Conservation (phyloP, 2,329 filamentous ascomycete species). For the Paecilomyces formosus region DNA sequence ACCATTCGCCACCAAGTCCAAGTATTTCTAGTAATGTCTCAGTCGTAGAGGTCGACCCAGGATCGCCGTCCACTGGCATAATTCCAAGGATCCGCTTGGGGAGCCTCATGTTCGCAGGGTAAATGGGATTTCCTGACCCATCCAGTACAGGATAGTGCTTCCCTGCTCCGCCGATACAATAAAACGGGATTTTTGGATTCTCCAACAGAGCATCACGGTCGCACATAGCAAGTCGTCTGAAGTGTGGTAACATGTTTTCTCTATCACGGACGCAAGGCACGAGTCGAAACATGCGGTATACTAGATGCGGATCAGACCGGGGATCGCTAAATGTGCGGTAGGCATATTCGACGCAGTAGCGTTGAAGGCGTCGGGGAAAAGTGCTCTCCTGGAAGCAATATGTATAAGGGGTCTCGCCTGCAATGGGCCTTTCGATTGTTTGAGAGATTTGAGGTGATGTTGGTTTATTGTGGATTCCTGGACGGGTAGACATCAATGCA, state of each 20-base stretch:
- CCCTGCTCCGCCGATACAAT: constrained; percentile 56
- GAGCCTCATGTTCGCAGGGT: constrained; percentile 21
- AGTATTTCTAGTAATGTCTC: constrained; percentile 35
- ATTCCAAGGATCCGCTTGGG: constrained; percentile 16
- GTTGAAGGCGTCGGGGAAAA: constrained; percentile 66
- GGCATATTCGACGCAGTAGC: constrained; percentile 57
- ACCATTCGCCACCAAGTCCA: constrained; percentile 67
- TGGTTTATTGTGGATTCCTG: neutral
- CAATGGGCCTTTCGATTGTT: neutral
- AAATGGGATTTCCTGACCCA: constrained; percentile 27
- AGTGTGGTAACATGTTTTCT: constrained; percentile 1
- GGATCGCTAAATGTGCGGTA: constrained; percentile 47
- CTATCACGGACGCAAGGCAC: constrained; percentile 16
- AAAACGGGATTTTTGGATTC: constrained; percentile 13
- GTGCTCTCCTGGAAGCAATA: constrained; percentile 61
- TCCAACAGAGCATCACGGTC: constrained; percentile 12
- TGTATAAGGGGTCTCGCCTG: constrained; percentile 28
- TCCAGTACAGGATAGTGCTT: constrained; percentile 51
- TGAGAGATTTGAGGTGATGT: neutral
- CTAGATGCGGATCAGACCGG: constrained; percentile 6
- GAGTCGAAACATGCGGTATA: constrained; percentile 18
- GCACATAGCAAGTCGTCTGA: neutral
- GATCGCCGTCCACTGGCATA: constrained; percentile 5
- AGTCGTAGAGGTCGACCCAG: constrained; percentile 12
- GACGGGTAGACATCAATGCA: neutral